Percentiles rank a stretch among this genome's conserved stretches.
Evolutionary conservation across 2,329 filamentous ascomycete species (phyloP).

Genomic region (Xylariaceae sp.): DNA sequence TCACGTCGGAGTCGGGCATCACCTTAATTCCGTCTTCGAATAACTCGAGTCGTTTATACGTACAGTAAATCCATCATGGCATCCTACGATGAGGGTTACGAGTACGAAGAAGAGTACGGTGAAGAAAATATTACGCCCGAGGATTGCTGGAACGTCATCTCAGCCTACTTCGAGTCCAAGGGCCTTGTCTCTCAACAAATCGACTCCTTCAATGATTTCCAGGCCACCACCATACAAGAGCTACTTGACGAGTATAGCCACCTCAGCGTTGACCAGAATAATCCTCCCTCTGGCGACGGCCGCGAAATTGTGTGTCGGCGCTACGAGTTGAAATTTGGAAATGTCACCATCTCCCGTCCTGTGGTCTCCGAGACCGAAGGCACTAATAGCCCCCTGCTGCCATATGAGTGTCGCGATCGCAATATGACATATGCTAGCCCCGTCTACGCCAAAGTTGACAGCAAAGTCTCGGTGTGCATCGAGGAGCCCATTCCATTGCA

Average conservation of each 20-base stretch:
- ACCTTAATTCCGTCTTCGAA: not conserved
- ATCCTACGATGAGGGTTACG: constrained; percentile 57
- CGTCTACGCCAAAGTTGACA: constrained; percentile 82
- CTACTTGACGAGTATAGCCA: constrained; percentile 87
- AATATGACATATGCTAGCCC: constrained; percentile 94
- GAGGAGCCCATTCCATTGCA: constrained; percentile 63
- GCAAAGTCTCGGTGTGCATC: constrained; percentile 75
- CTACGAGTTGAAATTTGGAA: constrained; percentile 93
- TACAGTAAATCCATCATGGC: constrained; percentile 37
- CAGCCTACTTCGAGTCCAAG: constrained; percentile 92
- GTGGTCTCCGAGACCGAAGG: constrained; percentile 92
- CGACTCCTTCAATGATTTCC: constrained; percentile 97
- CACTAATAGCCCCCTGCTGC: constrained; percentile 75
- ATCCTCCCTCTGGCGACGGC: constrained; percentile 65
- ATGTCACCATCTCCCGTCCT: constrained; percentile 80
- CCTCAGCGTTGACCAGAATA: constrained; percentile 89
- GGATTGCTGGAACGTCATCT: constrained; percentile 98
- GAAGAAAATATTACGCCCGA: constrained; percentile 82
- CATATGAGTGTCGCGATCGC: constrained; percentile 90
- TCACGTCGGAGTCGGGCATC: not conserved
- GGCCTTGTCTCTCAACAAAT: constrained; percentile 95
- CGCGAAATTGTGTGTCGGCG: constrained; percentile 79
- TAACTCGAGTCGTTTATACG: not conserved
- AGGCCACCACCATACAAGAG: constrained; percentile 87
- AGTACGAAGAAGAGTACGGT: constrained; percentile 63